Evolutionary conservation across 306 rosid species (phyloP), one percentile per base, ranked within the genome.

Genomic region (Acacia confusa): DNA sequence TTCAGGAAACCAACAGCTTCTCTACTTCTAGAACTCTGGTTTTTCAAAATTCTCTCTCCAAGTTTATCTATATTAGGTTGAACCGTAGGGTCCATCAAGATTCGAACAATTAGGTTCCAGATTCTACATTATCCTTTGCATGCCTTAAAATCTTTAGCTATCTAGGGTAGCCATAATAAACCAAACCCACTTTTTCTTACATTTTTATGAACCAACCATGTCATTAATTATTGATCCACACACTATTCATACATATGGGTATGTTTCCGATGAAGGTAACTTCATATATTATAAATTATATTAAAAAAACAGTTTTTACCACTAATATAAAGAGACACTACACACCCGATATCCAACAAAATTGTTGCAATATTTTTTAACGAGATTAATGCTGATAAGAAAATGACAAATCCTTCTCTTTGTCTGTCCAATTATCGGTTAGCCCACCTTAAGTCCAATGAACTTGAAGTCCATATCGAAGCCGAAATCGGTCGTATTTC

Each of bases 81-180:
- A 50, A 73, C 77, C 6, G 47, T 30, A 30, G 77, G 77, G 77
- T 50, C 64, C 77, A 50, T 73, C 77, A 19, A 73, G 41, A 12
- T 48, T 30, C 13, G 27, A 73, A 73, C 5, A 30, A 17, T 48
- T 9, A 70, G 7, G 11, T 43, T 4, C 38, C 34, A 24, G 58
- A 71, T 71, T 71, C 58, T 14, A 25, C 58, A 9, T 41, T 24
- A 22, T 40, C 32, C 44, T 12, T 0, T 68, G 43, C 24, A 67
- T 3, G 7, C 58, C 22, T 58, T 24, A 3, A 61, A 61, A 32
- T 73, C 32, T 11, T 28, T n/a, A 22, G 45, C 45, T 73, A 43
- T 16, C 3, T 73, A 73, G 40, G 45, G 64, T 50, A 30, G 64
- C 15, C 19, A 50, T 17, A 72, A 14, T 47, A 4, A 25, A 4